Conservation (phyloP, 2,329 filamentous ascomycete species). For the Aphanoascus verrucosus region DNA sequence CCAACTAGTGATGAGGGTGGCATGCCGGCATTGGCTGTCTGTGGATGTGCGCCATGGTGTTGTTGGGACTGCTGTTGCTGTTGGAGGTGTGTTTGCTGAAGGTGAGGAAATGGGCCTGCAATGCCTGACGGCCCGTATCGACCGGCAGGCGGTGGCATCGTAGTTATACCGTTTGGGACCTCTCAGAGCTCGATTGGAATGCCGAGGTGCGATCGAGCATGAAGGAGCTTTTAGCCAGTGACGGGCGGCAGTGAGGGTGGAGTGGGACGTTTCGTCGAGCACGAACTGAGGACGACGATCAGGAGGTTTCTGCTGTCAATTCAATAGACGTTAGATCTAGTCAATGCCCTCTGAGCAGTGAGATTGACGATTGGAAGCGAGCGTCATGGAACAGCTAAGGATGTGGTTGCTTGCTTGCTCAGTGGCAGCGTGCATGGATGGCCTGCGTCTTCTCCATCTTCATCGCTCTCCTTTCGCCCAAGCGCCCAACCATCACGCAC, state of each 20-base stretch:
- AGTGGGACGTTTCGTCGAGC: not conserved
- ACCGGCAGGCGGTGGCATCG: conserved; percentile 50
- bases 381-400: not conserved
- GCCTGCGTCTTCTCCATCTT: not conserved
- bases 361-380: not conserved
- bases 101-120: conserved; percentile 49
- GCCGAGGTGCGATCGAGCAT: conserved; percentile 17
- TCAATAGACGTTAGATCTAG: not conserved
- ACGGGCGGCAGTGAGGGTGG: conserved; percentile 13
- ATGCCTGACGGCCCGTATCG: conserved; percentile 49
- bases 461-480: not conserved
- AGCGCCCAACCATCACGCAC: not conserved
- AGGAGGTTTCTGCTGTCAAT: not conserved
- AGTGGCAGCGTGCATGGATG: not conserved
- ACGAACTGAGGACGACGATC: too few relatives aligned
- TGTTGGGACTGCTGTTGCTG: conserved; percentile 41
- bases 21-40: conserved; percentile 39
- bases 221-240: conserved; percentile 14
- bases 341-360: not conserved
- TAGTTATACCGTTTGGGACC: conserved; percentile 18
- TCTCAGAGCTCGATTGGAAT: conserved; percentile 15
- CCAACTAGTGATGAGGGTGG: conserved; percentile 50
- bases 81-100: conserved; percentile 42
- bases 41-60: conserved; percentile 32
- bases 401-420: not conserved